Base-by-base conservation (phyloP, 1,284 basidiomycete genomes). In the Filobasidium uniguttulatum region DNA sequence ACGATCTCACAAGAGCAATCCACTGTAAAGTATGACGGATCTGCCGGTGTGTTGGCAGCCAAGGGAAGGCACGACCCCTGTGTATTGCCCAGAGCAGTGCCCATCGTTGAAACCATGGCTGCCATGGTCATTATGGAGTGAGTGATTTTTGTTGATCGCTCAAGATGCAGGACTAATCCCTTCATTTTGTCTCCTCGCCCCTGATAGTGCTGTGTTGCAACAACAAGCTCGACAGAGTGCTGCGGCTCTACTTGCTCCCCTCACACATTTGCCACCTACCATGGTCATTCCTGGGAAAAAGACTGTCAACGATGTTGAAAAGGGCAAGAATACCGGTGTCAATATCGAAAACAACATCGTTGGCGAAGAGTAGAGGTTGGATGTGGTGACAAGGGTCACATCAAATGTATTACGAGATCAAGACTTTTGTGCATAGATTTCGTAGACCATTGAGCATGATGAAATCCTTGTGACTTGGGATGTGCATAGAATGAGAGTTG, bases 51-150 rank as follows among this genome's bases (percentile, higher is more conserved):
- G 28, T 77, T 99, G 40, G 88, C 87, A 29, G 85, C 93, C 23
- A 77, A 89, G 43, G 94, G 94, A 9, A 77, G 94, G 53, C 91
- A 96, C 69, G 91, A 97, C 67, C 93, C 94, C 10, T 99, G 94
- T 64, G 94, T 99, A 41, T 90, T 98, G 6, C 93, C 94, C 28
- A 81, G 76, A 36, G 94, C 94, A 7, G 89, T 99, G 22, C 91
- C 94, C 36, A 99, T 99, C 61, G 91, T 98, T 26, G 94, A 99
- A 73, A 81, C 88, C 1, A 98, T 99, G 94, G 89, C 93, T 0
- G 83, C 85, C 19, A 74, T 98, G 38, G 91, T 94, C 54, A 76
- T 96, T 60, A 90, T 98, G 83, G 94, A 99, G 73, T 74, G 53
- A 58, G 72, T 70, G 4, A 10, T 23, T 8, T 22, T 28, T 17